phyloP scores from a whole-genome alignment of 192 early-diverging fungal genomes.

The Coemansia umbellata region DNA sequence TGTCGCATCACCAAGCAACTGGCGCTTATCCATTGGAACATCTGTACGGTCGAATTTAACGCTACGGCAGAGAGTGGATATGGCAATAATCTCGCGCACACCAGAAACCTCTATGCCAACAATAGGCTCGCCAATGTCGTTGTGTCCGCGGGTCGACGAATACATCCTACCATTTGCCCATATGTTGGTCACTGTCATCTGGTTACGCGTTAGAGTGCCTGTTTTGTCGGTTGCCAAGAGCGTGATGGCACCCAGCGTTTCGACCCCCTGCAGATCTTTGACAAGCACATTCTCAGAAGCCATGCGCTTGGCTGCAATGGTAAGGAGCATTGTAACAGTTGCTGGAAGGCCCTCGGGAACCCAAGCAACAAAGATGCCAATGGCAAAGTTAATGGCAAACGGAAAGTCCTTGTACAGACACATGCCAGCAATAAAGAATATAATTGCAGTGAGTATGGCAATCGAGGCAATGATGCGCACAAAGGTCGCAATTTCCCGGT shows the following conservation, averaged over 20 bases:
- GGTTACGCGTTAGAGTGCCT: constrained; percentile 93
- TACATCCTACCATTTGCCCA: constrained; percentile 77
- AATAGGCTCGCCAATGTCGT: constrained; percentile 49
- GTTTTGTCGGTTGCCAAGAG: constrained; percentile 97
- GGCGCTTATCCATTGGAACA: constrained; percentile 76
- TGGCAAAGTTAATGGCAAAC: constrained; percentile 83
- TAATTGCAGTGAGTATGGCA: constrained; percentile 67
- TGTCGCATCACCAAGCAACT: constrained; percentile 90
- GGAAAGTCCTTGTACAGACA: constrained; percentile 58
- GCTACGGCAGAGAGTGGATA: constrained; percentile 78
- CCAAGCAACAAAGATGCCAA: constrained; percentile 84
- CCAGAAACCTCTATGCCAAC: constrained; percentile 56
- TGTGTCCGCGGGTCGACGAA: constrained; percentile 51
- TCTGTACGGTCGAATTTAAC: constrained; percentile 89
- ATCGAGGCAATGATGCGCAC: constrained; percentile 83
- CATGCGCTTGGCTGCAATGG: constrained; percentile 96
- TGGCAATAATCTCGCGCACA: constrained; percentile 72
- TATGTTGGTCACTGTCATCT: constrained; percentile 92
- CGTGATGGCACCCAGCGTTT: constrained; percentile 96
- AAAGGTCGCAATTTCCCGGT: constrained; percentile 72
- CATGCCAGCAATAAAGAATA: constrained; percentile 82
- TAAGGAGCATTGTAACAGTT: constrained; percentile 90
- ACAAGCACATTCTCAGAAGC: constrained; percentile 84
- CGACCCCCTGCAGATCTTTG: constrained; percentile 94
- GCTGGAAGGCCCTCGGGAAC: constrained; percentile 93